Base-by-base conservation (phyloP, 495 filamentous ascomycete genomes). In the Talaromyces ruber region DNA sequence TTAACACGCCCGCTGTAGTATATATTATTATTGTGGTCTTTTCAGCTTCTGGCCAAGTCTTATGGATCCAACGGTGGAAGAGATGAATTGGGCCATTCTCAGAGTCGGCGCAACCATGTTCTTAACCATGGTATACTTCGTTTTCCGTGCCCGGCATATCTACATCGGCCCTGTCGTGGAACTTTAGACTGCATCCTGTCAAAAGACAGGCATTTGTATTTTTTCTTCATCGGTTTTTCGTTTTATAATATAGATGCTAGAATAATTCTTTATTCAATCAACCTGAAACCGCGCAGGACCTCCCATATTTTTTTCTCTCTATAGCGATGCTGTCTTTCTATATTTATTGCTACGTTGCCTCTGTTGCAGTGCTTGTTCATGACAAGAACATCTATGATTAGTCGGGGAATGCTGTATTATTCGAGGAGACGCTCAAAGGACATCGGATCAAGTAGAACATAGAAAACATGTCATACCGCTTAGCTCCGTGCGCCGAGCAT, bases 61-160 rank as follows among this genome's bases (percentile, higher is more conserved):
- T 22, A 68, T 72, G 28, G 55, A 71, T 2, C 68, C 73, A 0
- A 74, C 70, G 14, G 64, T 72, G 1, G 68, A 68, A n/a, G 69
- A 65, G 1, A 79, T 81, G 76, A 82, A 83, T 64, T 81, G 72
- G 66, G 78, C 70, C 51, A 67, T 79, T 22, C 65, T 80, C 25
- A 76, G 76, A 6, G 78, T 71, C 29, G 67, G 64, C 1, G 69
- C 63, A 2, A 71, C 71, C 16, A 67, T 77, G 43, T n/a, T 74
- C 1, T 61, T 76, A 2, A 69, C 72, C 0, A 60, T 71, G 14
- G 58, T 69, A 3, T 75, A 75, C 47, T 80, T 77, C 59, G 8
- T 73, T 14, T 18, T 72, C 6, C 62, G 67, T 24, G 74, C 66
- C 8, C 51, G 66, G 1, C 54, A 65, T 16, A 52, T 69, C 14